A percentile compares a stretch with the other conserved stretches of the same genome.
These are phyloP conservation scores for Penicillium nordicum DNA, from an alignment of 2,329 filamentous ascomycete species.

Conservation along the genomic window DNA sequence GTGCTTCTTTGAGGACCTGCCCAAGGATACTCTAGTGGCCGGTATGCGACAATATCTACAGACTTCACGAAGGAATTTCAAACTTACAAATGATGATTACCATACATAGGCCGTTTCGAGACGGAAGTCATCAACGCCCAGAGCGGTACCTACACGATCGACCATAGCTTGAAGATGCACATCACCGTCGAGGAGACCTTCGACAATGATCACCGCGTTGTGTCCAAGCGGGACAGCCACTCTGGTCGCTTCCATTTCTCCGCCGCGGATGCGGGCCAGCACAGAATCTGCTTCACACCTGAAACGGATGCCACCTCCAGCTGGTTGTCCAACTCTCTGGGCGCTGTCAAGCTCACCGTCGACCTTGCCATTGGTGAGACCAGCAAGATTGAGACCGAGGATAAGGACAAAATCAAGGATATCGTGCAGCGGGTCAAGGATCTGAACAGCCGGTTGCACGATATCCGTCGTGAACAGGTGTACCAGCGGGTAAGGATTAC, in stretches of 20 bases:
- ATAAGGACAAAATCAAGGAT: conserved; percentile 89
- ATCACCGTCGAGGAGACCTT: conserved; percentile 96
- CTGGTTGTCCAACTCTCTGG: conserved; percentile 70
- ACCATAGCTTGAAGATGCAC: conserved; percentile 74
- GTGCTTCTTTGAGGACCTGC: conserved; percentile 97
- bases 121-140: conserved; percentile 79
- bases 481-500: conserved; percentile 75
- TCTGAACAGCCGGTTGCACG: conserved; percentile 78
- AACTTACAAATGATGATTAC: background rate
- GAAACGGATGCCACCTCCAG: conserved; percentile 66
- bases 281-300: conserved; percentile 91
- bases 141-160: conserved; percentile 64
- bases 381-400: conserved; percentile 85
- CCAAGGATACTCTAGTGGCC: conserved; percentile 94
- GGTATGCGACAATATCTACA: conserved; percentile 49
- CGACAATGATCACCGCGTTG: conserved; percentile 95
- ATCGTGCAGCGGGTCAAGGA: conserved; percentile 85
- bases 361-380: conserved; percentile 95
- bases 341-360: conserved; percentile 77
- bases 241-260: conserved; percentile 92
- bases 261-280: conserved; percentile 89
- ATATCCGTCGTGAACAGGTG: conserved; percentile 90
- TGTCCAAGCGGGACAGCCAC: conserved; percentile 74
- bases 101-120: conserved; percentile 68
- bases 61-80: background rate